Evolutionary conservation across 2,329 filamentous ascomycete species (phyloP), one percentile per base, ranked within the genome.

Genomic region (Verticillium alfalfae): DNA sequence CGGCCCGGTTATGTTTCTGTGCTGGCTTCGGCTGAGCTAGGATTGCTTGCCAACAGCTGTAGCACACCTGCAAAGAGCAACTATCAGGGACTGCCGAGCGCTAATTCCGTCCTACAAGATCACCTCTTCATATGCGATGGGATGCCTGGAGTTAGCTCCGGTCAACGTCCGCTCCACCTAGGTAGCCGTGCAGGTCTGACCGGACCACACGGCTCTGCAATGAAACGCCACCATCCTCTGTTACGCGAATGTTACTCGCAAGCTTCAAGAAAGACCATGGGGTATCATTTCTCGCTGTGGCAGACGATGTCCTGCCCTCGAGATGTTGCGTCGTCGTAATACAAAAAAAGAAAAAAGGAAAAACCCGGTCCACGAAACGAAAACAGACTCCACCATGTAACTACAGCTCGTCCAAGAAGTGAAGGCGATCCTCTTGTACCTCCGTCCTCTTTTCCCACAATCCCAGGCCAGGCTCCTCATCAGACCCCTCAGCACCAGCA

Each of bases 341-440:
- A 36, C 34, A 26, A 26, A 2, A 26, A 26, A 26, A 26, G 22
- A 38, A 22, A 1, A 22, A 22, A n/a, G n/a, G n/a, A 31, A 18
- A 26, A 16, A 10, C 10, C 56, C 13, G 26, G 18, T 34, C 34
- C 26, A 12, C 31, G 26, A 26, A 26, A 26, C 26, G 26, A 34
- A 34, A 10, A 22, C 12, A 26, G 18, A 22, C 6, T 8, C n/a
- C 41, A 22, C 22, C 41, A 13, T 36, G 18, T 26, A 34, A 16
- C 75, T 69, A 83, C 59, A 83, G 68, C 71, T 83, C 80, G 61
- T 82, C 79, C 69, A 83, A 79, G 18, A 71, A 72, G 60, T 75
- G 74, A 52, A 81, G 67, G 62, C 72, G 69, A 61, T 79, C 79
- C 16, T 72, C 73, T 39, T 70, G 69, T 36, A 69, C 67, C 31